phyloP scores from a whole-genome alignment of 1,139 yeast genomes.

The Taphrina pruni region DNA sequence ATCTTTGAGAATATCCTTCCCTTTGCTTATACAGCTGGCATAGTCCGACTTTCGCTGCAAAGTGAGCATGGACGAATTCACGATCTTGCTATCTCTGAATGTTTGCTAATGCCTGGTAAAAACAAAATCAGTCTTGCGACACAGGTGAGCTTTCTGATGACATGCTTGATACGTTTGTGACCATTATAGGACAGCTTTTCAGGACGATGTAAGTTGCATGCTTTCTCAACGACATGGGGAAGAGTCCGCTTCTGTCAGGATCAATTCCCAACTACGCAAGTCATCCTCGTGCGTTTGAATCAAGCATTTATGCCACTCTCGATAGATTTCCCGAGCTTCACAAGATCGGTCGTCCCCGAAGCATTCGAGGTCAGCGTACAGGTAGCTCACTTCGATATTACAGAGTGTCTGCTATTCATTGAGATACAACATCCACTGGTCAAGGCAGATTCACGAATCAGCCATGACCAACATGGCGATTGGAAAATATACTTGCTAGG shows the following conservation, averaged over 20 bases:
- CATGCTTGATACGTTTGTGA: not conserved
- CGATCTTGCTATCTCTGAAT: not conserved
- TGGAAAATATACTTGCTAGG: not conserved
- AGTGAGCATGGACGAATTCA: not conserved
- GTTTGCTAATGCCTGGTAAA: not conserved
- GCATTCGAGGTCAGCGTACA: not conserved
- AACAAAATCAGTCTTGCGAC: not conserved
- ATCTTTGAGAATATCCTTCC: not conserved
- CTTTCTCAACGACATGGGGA: not conserved
- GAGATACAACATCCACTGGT: not conserved
- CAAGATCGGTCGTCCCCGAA: not conserved
- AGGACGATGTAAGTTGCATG: not conserved
- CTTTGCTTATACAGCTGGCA: not conserved
- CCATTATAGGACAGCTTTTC: slow-evolving; percentile 1
- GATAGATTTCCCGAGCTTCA: not conserved
- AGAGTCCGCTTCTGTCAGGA: not conserved
- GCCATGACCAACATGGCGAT: not conserved
- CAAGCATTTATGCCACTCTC: not conserved
- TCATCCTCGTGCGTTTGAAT: not conserved
- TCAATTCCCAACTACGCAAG: not conserved
- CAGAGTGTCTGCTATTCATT: not conserved
- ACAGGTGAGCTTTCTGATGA: not conserved
- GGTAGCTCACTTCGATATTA: not conserved
- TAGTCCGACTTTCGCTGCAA: not conserved
- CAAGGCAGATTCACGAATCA: not conserved